phyloP scores from a whole-genome alignment of 352 stramenopile genomes.

The Pythium utonaiense region DNA sequence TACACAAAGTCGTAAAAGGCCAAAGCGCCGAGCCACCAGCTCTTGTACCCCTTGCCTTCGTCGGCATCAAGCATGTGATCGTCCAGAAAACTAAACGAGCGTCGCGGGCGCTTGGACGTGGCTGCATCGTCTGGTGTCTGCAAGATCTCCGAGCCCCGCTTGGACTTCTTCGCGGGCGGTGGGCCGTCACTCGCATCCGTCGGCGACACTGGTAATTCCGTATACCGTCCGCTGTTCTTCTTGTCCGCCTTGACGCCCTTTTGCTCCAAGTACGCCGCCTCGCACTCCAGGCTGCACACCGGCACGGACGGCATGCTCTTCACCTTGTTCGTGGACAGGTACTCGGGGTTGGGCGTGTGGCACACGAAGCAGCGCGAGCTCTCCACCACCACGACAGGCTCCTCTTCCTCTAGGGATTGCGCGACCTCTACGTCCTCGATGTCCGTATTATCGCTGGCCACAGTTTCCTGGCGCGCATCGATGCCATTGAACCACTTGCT shows the following conservation, averaged over 20 bases:
- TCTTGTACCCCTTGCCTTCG: constrained; percentile 77
- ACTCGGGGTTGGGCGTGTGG: constrained; percentile 50
- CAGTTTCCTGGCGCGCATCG: constrained; percentile 8
- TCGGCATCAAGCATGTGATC: constrained; percentile 72
- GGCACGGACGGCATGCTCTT: constrained; percentile 48
- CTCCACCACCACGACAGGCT: constrained; percentile 21
- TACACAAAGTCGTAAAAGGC: constrained; percentile 87
- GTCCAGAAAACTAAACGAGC: constrained; percentile 67
- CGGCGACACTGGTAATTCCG: constrained; percentile 20
- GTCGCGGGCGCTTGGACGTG: constrained; percentile 36
- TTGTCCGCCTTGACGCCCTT: constrained; percentile 27
- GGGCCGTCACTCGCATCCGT: constrained; percentile 6
- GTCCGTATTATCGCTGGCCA: constrained; percentile 41
- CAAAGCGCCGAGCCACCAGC: constrained; percentile 79
- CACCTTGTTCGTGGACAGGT: constrained; percentile 55
- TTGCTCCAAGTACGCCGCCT: constrained; percentile 50
- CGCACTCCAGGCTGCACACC: constrained; percentile 69
- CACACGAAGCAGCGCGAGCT: constrained; percentile 59
- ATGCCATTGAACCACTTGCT: constrained; percentile 77
- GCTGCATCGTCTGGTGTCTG: constrained; percentile 10
- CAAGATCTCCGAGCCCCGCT: constrained; percentile 4
- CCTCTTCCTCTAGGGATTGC: constrained; percentile 7
- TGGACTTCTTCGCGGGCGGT: constrained; percentile 42
- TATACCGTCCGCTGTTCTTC: constrained; percentile 26
- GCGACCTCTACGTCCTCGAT: constrained; percentile 31